Evolutionary conservation across 176 grass and related monocot genomes (phyloP).

Genomic region (Ampelocalamus luodianensis): DNA sequence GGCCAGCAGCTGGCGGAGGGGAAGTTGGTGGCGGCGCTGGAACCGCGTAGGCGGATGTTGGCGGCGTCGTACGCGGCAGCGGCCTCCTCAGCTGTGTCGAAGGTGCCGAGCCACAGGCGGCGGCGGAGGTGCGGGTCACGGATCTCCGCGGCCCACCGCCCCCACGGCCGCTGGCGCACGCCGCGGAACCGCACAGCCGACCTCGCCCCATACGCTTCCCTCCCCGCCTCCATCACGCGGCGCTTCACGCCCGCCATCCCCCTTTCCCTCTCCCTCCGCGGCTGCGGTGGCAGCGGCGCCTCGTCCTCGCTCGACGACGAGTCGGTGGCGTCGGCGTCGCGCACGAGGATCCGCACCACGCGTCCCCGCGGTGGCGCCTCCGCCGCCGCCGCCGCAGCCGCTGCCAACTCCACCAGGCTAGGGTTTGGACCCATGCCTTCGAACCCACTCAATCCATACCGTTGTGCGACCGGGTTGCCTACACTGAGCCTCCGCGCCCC

Average conservation of each 20-base stretch:
- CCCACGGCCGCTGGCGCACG: constrained; percentile 80
- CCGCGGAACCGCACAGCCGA: constrained; percentile 58
- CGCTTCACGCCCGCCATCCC: constrained; percentile 35
- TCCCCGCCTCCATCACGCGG: constrained; percentile 41
- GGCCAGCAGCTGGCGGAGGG: not conserved
- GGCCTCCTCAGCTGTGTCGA: constrained; percentile 88
- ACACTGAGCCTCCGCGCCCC: constrained; percentile 39
- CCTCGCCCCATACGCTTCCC: not conserved
- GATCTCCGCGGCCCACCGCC: constrained; percentile 83
- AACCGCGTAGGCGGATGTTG: constrained; percentile 60
- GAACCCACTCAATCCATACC: constrained; percentile 50
- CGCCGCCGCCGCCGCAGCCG: not conserved
- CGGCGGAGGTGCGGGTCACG: constrained; percentile 63
- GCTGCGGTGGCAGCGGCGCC: not conserved
- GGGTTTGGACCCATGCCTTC: constrained; percentile 65
- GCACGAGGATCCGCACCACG: constrained; percentile 69
- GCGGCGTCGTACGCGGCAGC: constrained; percentile 73
- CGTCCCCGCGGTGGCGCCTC: constrained; percentile 10
- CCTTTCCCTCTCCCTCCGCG: not conserved
- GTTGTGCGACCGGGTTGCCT: not conserved
- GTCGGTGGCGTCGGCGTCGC: constrained; percentile 81
- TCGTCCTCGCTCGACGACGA: constrained; percentile 95
- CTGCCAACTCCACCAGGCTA: constrained; percentile 46
- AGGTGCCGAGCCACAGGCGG: constrained; percentile 96
- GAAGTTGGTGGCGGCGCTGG: constrained; percentile 72